Percentiles rank a stretch among this genome's conserved stretches.
Conservation (phyloP, 495 filamentous ascomycete genomes). For the Ramalina intermedia region DNA sequence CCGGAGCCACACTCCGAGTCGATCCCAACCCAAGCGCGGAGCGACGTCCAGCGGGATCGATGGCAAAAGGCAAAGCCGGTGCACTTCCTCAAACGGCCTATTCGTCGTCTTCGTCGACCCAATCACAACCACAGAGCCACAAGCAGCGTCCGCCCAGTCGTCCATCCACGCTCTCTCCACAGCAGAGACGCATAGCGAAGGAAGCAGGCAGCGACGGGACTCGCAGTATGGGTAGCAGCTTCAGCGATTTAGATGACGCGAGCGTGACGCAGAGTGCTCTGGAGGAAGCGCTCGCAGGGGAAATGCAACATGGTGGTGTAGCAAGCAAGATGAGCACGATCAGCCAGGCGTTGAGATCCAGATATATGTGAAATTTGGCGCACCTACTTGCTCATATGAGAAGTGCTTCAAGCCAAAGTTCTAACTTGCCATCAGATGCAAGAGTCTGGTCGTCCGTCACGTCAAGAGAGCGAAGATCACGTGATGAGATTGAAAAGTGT, state of each 20-base stretch:
- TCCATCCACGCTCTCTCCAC: conserved; percentile 41
- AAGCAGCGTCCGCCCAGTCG: conserved; percentile 26
- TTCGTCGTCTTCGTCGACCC: conserved; percentile 18
- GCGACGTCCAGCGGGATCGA: neutral
- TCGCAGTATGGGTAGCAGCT: conserved; percentile 95
- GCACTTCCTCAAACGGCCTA: conserved; percentile 8
- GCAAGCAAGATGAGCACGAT: conserved; percentile 84
- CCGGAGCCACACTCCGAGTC: conserved; percentile 44
- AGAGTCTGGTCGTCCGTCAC: no score
- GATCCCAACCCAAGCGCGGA: conserved; percentile 8
- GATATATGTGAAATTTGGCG: conserved; percentile 22
- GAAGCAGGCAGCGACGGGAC: conserved; percentile 70
- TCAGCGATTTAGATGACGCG: conserved; percentile 91
- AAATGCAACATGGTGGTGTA: conserved; percentile 72
- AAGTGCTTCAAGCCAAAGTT: no score
- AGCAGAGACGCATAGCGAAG: conserved; percentile 34
- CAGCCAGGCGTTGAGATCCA: conserved; percentile 47
- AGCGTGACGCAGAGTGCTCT: conserved; percentile 89
- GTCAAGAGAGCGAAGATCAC: no score
- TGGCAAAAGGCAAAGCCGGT: conserved; percentile 8
- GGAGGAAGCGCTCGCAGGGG: conserved; percentile 83
- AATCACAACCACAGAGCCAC: conserved; percentile 9
- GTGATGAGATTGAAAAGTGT: no score
- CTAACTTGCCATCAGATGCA: no score
- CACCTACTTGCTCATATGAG: neutral